Percentiles rank a stretch among this genome's conserved stretches.
phyloP scores from a whole-genome alignment of 257 asterid species.

The Jacaranda mimosifolia region DNA sequence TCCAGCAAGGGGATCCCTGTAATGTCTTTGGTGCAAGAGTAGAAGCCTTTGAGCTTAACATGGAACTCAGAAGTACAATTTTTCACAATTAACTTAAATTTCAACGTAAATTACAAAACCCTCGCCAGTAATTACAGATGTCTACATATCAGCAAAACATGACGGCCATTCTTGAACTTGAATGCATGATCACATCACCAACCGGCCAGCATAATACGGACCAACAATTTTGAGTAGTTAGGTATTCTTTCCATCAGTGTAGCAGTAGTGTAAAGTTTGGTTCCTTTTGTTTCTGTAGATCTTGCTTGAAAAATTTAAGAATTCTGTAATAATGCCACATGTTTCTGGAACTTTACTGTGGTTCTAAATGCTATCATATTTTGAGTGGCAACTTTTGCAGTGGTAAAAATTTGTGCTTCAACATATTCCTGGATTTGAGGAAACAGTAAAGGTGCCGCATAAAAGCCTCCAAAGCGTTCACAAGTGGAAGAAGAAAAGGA shows the following conservation, averaged over 20 bases:
- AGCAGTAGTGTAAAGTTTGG: constrained; percentile 30
- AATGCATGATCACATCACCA: neutral
- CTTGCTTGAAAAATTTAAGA: neutral
- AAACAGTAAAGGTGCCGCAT: too few relatives aligned
- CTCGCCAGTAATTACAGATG: neutral
- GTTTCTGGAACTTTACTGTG: neutral
- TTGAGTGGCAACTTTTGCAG: neutral
- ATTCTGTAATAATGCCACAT: neutral
- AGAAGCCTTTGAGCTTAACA: constrained; percentile 26
- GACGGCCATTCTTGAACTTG: constrained; percentile 15
- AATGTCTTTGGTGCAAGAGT: constrained; percentile 60
- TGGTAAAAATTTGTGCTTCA: too few relatives aligned
- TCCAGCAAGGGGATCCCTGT: constrained; percentile 90
- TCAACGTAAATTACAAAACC: neutral
- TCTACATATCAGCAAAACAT: neutral
- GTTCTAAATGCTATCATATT: neutral
- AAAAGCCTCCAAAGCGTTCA: too few relatives aligned
- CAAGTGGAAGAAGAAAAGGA: too few relatives aligned
- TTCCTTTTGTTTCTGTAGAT: neutral
- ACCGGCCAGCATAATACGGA: neutral
- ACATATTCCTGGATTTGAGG: neutral
- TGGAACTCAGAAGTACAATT: too few relatives aligned
- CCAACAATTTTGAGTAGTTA: constrained; percentile 41
- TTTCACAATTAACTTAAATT: constrained; percentile 8
- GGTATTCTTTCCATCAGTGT: constrained; percentile 1